Evolutionary conservation across 2,329 filamentous ascomycete genomes (phyloP), one percentile per base, ranked within the genome.

Genomic region (Cordyceps cicadae): DNA sequence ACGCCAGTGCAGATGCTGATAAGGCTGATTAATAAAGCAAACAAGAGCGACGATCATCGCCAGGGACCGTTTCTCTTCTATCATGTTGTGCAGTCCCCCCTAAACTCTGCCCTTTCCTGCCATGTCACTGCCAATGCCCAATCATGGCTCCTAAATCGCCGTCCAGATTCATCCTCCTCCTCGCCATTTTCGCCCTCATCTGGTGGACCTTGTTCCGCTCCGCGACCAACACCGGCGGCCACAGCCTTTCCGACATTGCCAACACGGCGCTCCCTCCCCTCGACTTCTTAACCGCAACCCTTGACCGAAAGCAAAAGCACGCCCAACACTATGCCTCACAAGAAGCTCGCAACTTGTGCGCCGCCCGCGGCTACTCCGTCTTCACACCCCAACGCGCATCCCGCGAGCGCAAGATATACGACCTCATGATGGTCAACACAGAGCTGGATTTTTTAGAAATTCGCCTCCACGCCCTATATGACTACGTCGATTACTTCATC

Each of bases 371-470:
- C 37, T 74, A 72, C 61, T 59, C 65, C 4, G 65, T 70, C 60
- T 73, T 72, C 43, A 54, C 62, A 17, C 69, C 71, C 2, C 52
- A 46, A 41, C 60, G 67, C 26, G 49, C 55, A 6, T 61, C 64
- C 6, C 66, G 67, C 43, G 65, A 68, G 55, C 71, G 70, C 65
- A 73, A 71, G 60, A 64, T 73, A 32, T 73, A 72, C 62, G 85
- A 88, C 67, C 74, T 88, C 1, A 76, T 86, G 66, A 80, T 87
- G 76, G 71, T 87, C 65, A 86, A 84, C 65, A 80, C 77, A 3
- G 85, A 87, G 71, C 75, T 87, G 14, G 85, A 87, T 71, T 85
- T 83, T 78, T 76, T 88, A 48, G 85, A 88, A 69, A 81, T 88
- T 53, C 81, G 84, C 12, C 74, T 88, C 3, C 77, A 83, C 66